phyloP scores from a whole-genome alignment of 352 stramenopile genomes.

The Thalassiosira delicatula region DNA sequence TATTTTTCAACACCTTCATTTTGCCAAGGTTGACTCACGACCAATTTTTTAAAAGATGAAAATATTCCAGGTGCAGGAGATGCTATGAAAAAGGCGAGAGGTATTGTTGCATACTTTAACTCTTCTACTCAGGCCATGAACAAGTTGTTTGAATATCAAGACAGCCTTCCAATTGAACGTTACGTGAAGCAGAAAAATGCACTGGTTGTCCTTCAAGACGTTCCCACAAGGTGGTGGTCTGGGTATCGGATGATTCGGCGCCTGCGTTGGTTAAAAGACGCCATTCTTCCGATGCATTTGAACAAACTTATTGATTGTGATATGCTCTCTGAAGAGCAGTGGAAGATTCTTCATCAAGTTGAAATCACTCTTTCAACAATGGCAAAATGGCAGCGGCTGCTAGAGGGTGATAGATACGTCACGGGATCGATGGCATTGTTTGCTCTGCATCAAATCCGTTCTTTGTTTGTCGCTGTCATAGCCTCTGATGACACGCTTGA shows the following conservation, averaged over 20 bases:
- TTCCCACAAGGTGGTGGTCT: background rate
- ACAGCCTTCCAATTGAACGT: background rate
- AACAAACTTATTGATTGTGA: background rate
- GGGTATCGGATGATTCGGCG: background rate
- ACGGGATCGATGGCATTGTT: slow-evolving; percentile 5
- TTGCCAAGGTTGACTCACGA: too few species aligned
- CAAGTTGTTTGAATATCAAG: background rate
- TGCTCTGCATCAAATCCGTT: slow-evolving; percentile 7
- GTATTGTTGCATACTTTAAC: background rate
- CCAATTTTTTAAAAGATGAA: background rate
- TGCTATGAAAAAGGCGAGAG: background rate
- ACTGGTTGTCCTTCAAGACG: background rate
- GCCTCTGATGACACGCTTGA: background rate
- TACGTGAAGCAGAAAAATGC: background rate
- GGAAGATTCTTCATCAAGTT: slow-evolving; percentile 8
- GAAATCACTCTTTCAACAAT: slow-evolving; percentile 3
- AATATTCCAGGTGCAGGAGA: background rate
- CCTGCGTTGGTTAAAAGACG: background rate
- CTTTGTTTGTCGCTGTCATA: background rate
- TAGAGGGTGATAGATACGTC: slow-evolving; percentile 24
- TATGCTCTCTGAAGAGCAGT: background rate
- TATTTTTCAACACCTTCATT: background rate
- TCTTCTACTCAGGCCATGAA: background rate
- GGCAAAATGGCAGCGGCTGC: background rate
- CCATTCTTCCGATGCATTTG: background rate